Percentiles rank a stretch among this genome's conserved stretches.
Evolutionary conservation across 768 basidiomycete species (phyloP).

Genomic region (Mycena venus): DNA sequence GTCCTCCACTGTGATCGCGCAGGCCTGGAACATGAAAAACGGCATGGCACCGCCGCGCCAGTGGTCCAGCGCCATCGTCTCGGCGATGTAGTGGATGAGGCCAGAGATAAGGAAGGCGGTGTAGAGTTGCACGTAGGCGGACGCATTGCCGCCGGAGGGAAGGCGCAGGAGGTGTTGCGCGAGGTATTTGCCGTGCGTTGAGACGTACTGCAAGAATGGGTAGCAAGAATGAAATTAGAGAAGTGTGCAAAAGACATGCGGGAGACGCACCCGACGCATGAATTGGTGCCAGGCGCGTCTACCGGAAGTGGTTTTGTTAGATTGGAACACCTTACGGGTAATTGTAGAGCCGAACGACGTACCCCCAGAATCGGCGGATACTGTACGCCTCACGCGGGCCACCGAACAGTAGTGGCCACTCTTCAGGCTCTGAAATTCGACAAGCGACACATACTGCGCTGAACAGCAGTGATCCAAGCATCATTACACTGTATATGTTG

Average conservation of each 20-base stretch:
- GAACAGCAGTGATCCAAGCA: slow-evolving; percentile 21
- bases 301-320: not conserved
- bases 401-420: slow-evolving; percentile 57
- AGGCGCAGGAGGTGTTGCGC: slow-evolving; percentile 37
- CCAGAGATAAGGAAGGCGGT: slow-evolving; percentile 51
- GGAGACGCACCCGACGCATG: slow-evolving; percentile 16
- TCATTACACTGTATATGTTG: slow-evolving; percentile 9
- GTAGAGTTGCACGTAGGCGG: slow-evolving; percentile 49
- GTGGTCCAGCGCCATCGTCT: slow-evolving; percentile 39
- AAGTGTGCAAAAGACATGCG: no score
- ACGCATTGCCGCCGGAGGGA: slow-evolving; percentile 39
- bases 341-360: no score
- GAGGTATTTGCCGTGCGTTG: no score
- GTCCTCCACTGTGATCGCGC: slow-evolving; percentile 19
- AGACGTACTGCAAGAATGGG: no score
- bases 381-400: slow-evolving; percentile 49
- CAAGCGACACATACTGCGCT: slow-evolving; percentile 40
- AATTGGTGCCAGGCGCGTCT: slow-evolving; percentile 25
- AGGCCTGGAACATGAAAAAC: slow-evolving; percentile 25
- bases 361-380: slow-evolving; percentile 58
- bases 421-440: slow-evolving; percentile 43
- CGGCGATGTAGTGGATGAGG: slow-evolving; percentile 48
- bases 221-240: no score
- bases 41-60: slow-evolving; percentile 7
- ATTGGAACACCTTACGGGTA: no score